phyloP scores from a whole-genome alignment of 2,329 filamentous ascomycete genomes.

The Apiospora kogelbergensis region DNA sequence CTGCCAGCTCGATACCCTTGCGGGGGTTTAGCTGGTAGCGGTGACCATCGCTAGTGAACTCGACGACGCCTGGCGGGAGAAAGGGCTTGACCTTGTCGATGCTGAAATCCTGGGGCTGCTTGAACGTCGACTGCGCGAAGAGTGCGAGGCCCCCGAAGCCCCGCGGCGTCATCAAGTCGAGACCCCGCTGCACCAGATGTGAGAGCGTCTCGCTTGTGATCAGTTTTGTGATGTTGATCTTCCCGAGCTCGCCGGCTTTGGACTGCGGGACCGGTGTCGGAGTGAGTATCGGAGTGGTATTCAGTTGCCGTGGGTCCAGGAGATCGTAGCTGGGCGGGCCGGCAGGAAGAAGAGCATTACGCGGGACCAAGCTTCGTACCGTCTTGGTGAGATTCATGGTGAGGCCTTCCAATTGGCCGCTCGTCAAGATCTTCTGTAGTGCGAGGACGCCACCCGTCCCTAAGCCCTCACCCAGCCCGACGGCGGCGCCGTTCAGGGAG shows the following conservation, averaged over 20 bases:
- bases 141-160: slow-evolving; percentile 33
- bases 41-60: slow-evolving; percentile 26
- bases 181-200: slow-evolving; percentile 25
- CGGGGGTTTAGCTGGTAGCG: slow-evolving; percentile 28
- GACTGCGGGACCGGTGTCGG: not conserved
- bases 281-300: no score
- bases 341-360: not conserved
- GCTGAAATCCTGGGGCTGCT: slow-evolving; percentile 15
- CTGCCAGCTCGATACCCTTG: slow-evolving; percentile 24
- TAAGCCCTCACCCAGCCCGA: slow-evolving; percentile 36
- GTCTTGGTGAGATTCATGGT: not conserved
- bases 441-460: slow-evolving; percentile 33
- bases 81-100: slow-evolving; percentile 21
- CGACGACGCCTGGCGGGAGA: slow-evolving; percentile 27
- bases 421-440: slow-evolving; percentile 27
- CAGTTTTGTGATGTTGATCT: slow-evolving; percentile 15
- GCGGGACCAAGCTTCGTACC: not conserved
- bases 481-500: slow-evolving; percentile 33
- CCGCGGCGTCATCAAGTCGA: slow-evolving; percentile 31
- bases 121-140: slow-evolving; percentile 24
- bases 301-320: not conserved
- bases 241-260: not conserved
- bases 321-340: not conserved
- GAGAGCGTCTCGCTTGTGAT: slow-evolving; percentile 32
- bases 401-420: slow-evolving; percentile 14